phyloP scores from a whole-genome alignment of 208 protist species.

The Trypanosomatidae sp. region DNA sequence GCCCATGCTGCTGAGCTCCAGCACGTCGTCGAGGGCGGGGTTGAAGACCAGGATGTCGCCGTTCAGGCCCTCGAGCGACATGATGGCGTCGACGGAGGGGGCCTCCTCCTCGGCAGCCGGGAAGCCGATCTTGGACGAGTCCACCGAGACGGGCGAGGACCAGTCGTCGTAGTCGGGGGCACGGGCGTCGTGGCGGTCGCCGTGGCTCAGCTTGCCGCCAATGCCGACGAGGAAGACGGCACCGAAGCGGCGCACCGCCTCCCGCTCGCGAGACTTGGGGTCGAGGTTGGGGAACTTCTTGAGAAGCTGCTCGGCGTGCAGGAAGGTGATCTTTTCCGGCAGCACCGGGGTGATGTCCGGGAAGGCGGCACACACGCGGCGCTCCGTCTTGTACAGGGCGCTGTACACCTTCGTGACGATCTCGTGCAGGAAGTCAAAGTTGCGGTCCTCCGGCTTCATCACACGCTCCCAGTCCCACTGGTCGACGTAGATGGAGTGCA shows the following conservation, averaged over 20 bases:
- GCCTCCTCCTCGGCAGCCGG: constrained; percentile 24
- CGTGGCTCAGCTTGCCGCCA: constrained; percentile 76
- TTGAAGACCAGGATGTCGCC: constrained; percentile 92
- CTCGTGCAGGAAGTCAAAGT: no score
- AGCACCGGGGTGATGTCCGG: constrained; percentile 45
- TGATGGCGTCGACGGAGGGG: constrained; percentile 49
- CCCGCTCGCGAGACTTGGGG: constrained; percentile 84
- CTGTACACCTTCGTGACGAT: no score
- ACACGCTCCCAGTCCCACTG: constrained; percentile 94
- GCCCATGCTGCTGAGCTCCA: constrained; percentile 93
- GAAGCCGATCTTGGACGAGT: constrained; percentile 36
- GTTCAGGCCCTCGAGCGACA: constrained; percentile 80
- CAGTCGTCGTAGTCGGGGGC: constrained; percentile 94
- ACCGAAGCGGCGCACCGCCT: constrained; percentile 75
- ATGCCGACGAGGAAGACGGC: constrained; percentile 93
- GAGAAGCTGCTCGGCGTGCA: constrained; percentile 87
- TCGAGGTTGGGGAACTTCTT: no score
- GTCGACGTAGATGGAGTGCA: constrained; percentile 92
- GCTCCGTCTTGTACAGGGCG: no score
- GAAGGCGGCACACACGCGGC: constrained; percentile 52
- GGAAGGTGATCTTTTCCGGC: constrained; percentile 83
- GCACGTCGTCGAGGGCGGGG: constrained; percentile 69
- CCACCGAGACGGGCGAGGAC: constrained; percentile 66
- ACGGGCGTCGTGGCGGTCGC: constrained; percentile 80
- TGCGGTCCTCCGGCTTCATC: constrained; percentile 62